These are phyloP conservation scores for Acacia crassicarpa DNA, from an alignment of 306 rosid genomes.

Conservation along the genomic window DNA sequence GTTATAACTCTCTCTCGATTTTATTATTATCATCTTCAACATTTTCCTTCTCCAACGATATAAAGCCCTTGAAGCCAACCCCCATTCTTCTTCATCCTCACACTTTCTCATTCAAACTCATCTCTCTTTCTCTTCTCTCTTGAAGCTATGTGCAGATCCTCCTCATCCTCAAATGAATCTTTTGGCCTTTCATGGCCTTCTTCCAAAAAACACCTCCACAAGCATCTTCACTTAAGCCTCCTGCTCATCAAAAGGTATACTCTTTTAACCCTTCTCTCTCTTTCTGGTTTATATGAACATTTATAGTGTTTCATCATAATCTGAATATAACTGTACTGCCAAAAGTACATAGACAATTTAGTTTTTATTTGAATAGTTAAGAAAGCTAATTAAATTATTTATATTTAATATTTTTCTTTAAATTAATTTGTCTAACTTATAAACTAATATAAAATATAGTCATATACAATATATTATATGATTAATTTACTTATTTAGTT, in stretches of 20 bases:
- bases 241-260: conserved; percentile 61
- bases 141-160: conserved; percentile 45
- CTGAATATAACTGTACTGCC: too few species aligned
- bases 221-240: conserved; percentile 40
- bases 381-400: too few species aligned
- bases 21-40: neutral
- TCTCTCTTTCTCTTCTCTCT: neutral
- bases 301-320: too few species aligned
- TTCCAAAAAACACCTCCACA: conserved; percentile 32
- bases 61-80: conserved; percentile 31
- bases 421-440: too few species aligned
- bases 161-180: conserved; percentile 36
- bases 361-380: too few species aligned
- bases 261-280: neutral
- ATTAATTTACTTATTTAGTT: too few species aligned
- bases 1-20: conserved; percentile 26
- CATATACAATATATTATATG: too few species aligned
- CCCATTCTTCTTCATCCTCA: conserved; percentile 24
- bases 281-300: neutral
- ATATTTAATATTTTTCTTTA: too few species aligned
- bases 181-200: conserved; percentile 34
- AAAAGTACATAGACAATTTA: too few species aligned
- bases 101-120: neutral
- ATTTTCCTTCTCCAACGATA: conserved; percentile 23
- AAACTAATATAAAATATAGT: too few species aligned